Evolutionary conservation across 345 rosid genomes (phyloP), one percentile per base, ranked within the genome.

Genomic region (Alliaria petiolata): DNA sequence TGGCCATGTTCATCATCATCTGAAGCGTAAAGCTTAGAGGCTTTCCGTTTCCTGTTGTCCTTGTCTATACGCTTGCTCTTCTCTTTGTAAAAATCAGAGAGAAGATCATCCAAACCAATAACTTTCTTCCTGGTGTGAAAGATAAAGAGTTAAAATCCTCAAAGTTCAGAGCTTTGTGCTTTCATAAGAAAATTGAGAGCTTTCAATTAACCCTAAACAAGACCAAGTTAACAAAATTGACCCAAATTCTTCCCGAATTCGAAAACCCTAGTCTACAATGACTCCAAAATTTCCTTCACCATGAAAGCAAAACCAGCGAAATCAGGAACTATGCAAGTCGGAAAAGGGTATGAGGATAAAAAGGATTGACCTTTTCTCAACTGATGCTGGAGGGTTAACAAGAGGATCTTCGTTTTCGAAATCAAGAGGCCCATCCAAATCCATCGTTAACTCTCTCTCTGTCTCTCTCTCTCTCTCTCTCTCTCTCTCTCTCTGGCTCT

Each of bases 31-130:
- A 65, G 39, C 58, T 82, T 81, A n/a, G 35, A 34, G 10, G 80
- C 79, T 72, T 85, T 89, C 9, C 83, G 74, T 69, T 72, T 81
- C 80, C 42, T 76, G 36, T 83, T 79, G 44, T 67, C 78, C 69
- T 79, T 84, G 76, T 95, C 88, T 1, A 84, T 80, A 45, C 67
- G 47, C 62, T 89, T 83, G 60, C 80, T 81, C 81, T 91, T 75
- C 82, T 91, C 96, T 78, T 83, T 83, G 75, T 79, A 86, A 76
- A 83, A 70, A 78, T 95, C 98, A 59, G 76, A 79, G 65, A 95
- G 69, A 69, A 91, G 90, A 76, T 95, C 98, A 70, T 91, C 99
- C 81, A 91, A 78, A 8, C 84, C 95, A 71, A 87, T 88, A 43
- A 84, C 81, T 63, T 83, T 89, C 79, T 83, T 89, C 81, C 95